Conservation (phyloP, 2,329 filamentous ascomycete genomes). For the Ophiostoma triangulosporum region DNA sequence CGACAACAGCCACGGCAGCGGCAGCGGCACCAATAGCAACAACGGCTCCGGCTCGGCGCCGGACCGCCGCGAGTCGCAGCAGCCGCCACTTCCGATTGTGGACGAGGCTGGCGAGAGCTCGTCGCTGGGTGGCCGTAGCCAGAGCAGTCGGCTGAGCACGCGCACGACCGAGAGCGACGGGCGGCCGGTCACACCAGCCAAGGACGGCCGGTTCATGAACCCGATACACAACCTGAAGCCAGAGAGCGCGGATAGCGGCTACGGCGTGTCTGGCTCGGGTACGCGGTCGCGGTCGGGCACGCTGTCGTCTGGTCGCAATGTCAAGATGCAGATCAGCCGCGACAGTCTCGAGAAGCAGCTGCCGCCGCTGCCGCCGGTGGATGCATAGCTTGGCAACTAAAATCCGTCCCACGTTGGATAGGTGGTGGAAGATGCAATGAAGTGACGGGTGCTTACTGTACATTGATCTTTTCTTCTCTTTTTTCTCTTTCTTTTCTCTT, state of each 20-base stretch:
- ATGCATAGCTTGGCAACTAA: no score
- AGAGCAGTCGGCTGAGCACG: constrained; percentile 27
- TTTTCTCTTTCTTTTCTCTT: constrained; percentile 1
- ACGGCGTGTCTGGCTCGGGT: constrained; percentile 21
- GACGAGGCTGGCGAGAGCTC: constrained; percentile 75
- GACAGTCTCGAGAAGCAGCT: constrained; percentile 48
- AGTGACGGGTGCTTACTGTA: constrained; percentile 4
- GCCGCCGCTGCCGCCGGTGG: constrained; percentile 36
- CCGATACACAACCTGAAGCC: constrained; percentile 23
- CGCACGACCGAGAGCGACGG: constrained; percentile 16
- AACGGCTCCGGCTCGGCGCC: background rate
- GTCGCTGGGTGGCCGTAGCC: constrained; percentile 48
- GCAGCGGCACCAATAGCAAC: background rate
- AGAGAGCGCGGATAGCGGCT: constrained; percentile 35
- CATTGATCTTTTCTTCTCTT: constrained; percentile 13
- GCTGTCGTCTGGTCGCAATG: constrained; percentile 18
- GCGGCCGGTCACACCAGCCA: constrained; percentile 30
- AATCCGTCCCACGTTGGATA: constrained; percentile 5
- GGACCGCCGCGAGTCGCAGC: constrained; percentile 41
- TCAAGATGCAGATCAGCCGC: constrained; percentile 31
- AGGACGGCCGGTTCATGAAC: constrained; percentile 18
- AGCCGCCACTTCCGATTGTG: constrained; percentile 59
- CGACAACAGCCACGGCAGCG: background rate
- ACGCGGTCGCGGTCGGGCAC: constrained; percentile 17
- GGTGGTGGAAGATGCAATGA: background rate